Conservation (phyloP, 2,329 filamentous ascomycete species). For the Monosporascus cannonballus region DNA sequence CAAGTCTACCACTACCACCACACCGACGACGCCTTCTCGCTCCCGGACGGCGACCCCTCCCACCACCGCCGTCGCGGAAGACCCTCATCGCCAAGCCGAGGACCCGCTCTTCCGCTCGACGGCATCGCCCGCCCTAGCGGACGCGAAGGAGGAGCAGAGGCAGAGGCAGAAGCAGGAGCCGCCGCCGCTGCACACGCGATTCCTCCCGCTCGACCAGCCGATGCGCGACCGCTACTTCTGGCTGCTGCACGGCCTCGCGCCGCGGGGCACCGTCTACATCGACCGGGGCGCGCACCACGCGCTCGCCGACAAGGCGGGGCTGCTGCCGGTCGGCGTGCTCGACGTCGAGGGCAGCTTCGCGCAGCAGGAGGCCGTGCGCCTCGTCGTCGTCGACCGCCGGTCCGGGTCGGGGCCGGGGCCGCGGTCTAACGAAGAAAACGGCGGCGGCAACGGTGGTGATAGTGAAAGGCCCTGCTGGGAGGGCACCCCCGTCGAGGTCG, state of each 20-base stretch:
- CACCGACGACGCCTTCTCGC: slow-evolving; percentile 10
- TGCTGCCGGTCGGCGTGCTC: slow-evolving; percentile 86
- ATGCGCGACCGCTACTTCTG: slow-evolving; percentile 95
- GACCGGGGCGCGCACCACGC: slow-evolving; percentile 83
- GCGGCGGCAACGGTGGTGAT: slow-evolving; percentile 1
- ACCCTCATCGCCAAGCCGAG: slow-evolving; percentile 18
- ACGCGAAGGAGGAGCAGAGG: too few relatives aligned
- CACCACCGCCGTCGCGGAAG: slow-evolving; percentile 17
- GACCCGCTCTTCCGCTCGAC: slow-evolving; percentile 34
- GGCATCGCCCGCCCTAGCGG: slow-evolving; percentile 33
- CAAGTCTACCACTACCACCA: slow-evolving; percentile 31
- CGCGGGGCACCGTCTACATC: slow-evolving; percentile 88
- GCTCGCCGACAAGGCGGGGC: slow-evolving; percentile 73
- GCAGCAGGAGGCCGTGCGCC: slow-evolving; percentile 84
- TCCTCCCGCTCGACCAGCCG: slow-evolving; percentile 76
- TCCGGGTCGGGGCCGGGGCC: slow-evolving; percentile 25
- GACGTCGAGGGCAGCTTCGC: slow-evolving; percentile 84
- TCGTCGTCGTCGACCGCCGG: slow-evolving; percentile 69
- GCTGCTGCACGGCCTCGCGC: slow-evolving; percentile 86
- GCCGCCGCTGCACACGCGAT: slow-evolving; percentile 81
- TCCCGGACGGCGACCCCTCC: slow-evolving; percentile 10
- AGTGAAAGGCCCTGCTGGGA: slow-evolving; percentile 36
- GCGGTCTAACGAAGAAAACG: too few relatives aligned
- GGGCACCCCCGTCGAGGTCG: slow-evolving; percentile 63
- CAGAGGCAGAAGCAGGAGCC: too few relatives aligned